Base-by-base conservation (phyloP, 1,139 yeast genomes). In the Lodderomyces metapsilosis region DNA sequence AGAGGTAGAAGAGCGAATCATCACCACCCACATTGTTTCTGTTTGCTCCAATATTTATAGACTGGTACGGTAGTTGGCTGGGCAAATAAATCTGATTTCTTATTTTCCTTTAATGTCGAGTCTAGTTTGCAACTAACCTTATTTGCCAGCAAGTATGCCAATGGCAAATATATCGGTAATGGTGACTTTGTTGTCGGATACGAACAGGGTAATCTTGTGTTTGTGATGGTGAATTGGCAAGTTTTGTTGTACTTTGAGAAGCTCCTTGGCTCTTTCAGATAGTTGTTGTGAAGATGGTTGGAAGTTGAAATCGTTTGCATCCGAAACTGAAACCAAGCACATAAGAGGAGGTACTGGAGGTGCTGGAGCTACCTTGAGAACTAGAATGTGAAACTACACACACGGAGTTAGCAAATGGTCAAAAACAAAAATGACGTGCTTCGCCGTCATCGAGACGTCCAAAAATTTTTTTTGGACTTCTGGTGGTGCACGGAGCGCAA, bases 21-120 rank as follows among this genome's bases (percentile, higher is more conserved):
- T 89, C 84, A 5, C 95, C 95, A 61, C 96, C 88, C 0, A 92
- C 95, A 17, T 78, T 81, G 61, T 94, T 87, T 58, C 97, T 76
- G 56, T 88, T 82, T 35, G 71, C 59, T 3, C 76, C 52, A 52
- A 92, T 94, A 48, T 87, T 78, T 43, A 94, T 87, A 1, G 62
- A 40, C 16, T 80, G 85, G 55, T 71, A 94, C 0, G 87, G 82
- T 46, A 70, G 62, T 3, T 70, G 71, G 15, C 51, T 56, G 3
- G 68, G 67, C 15, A 58, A 49, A 56, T 87, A 94, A 16, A 94
- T 82, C 58, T 94, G 98, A n/a, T 60, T 49, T 53, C 98, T 69
- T 11, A 94, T 64, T 39, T 78, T 80, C 44, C 60, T 57, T 37
- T 92, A n/a, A 63, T 30, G 92, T 64, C 0, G 87, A 85, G 47